phyloP scores from a whole-genome alignment of 1,284 basidiomycete genomes.

The Coriolopsis trogii region DNA sequence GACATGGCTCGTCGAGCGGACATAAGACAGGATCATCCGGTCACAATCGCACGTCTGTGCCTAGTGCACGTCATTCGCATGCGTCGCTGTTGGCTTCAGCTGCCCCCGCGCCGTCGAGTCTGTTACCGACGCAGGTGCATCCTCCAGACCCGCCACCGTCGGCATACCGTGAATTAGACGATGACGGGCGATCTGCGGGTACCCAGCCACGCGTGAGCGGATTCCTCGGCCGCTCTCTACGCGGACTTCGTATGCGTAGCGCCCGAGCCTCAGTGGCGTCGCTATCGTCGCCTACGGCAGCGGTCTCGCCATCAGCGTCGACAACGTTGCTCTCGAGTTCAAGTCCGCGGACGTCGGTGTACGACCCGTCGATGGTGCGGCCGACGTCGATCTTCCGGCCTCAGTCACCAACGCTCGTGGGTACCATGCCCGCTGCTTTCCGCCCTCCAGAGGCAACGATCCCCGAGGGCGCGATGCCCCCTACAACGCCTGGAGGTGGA shows the following conservation, averaged over 20 bases:
- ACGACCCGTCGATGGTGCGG: constrained; percentile 5
- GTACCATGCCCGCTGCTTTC: constrained; percentile 12
- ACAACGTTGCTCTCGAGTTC: not conserved
- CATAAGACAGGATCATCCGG: not conserved
- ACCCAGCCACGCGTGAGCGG: constrained; percentile 18
- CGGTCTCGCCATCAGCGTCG: constrained; percentile 2
- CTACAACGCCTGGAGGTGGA: not conserved
- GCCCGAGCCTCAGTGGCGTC: constrained; percentile 10
- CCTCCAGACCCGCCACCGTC: constrained; percentile 23
- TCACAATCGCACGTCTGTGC: constrained; percentile 12
- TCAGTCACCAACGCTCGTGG: constrained; percentile 22
- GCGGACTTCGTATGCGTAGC: constrained; percentile 22
- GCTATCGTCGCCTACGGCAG: not conserved
- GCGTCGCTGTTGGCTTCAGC: constrained; percentile 12
- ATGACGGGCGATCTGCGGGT: constrained; percentile 4
- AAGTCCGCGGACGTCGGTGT: constrained; percentile 2
- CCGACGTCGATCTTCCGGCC: constrained; percentile 18
- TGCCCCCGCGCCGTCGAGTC: constrained; percentile 26
- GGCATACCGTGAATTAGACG: constrained; percentile 18
- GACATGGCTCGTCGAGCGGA: not conserved
- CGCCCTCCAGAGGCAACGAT: constrained; percentile 6
- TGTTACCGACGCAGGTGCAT: constrained; percentile 24
- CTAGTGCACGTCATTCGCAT: constrained; percentile 3
- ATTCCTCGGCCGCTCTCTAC: constrained; percentile 27
- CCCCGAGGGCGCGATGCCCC: constrained; percentile 4